phyloP scores from a whole-genome alignment of 139 green algal genomes.

The Chlamydomonas asymmetrica region DNA sequence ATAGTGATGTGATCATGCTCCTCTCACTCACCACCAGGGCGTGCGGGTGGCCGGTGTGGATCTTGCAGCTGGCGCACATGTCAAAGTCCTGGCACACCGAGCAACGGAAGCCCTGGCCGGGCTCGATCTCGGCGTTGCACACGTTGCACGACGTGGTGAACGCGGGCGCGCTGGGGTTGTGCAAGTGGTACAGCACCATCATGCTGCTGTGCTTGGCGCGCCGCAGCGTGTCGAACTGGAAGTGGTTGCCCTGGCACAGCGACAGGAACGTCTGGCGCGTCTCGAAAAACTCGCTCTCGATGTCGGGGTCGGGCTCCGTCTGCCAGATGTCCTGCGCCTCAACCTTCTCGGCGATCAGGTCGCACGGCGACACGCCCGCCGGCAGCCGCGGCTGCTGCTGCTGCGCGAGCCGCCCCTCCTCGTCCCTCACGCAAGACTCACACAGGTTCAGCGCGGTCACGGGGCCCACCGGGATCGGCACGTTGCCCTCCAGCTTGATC shows the following conservation, averaged over 20 bases:
- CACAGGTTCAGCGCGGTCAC: constrained; percentile 50
- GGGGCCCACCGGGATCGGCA: constrained; percentile 27
- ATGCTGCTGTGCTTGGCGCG: constrained; percentile 97
- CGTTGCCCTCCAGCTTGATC: constrained; percentile 75
- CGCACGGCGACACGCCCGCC: constrained; percentile 21
- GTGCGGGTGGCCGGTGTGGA: constrained; percentile 59
- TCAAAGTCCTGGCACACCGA: constrained; percentile 92
- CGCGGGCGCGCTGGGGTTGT: constrained; percentile 87
- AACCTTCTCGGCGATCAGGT: constrained; percentile 37
- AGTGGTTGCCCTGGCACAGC: constrained; percentile 98
- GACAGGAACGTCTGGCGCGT: constrained; percentile 91
- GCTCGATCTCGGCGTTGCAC: constrained; percentile 87
- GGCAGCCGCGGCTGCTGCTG: constrained; percentile 40
- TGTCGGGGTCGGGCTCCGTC: constrained; percentile 59
- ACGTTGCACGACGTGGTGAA: constrained; percentile 87
- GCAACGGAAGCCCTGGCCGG: constrained; percentile 89
- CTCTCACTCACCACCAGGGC: constrained; percentile 71
- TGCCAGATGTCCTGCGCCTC: constrained; percentile 11
- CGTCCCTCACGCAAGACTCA: constrained; percentile 40
- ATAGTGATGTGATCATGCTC: too few relatives aligned
- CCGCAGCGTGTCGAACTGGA: constrained; percentile 97
- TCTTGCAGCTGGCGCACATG: constrained; percentile 84
- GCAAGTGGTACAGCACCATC: constrained; percentile 99
- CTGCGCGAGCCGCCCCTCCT: constrained; percentile 31
- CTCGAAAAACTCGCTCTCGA: constrained; percentile 95